Evolutionary conservation across 179 eudicot genomes (phyloP).

Genomic region (Gypsophila paniculata): DNA sequence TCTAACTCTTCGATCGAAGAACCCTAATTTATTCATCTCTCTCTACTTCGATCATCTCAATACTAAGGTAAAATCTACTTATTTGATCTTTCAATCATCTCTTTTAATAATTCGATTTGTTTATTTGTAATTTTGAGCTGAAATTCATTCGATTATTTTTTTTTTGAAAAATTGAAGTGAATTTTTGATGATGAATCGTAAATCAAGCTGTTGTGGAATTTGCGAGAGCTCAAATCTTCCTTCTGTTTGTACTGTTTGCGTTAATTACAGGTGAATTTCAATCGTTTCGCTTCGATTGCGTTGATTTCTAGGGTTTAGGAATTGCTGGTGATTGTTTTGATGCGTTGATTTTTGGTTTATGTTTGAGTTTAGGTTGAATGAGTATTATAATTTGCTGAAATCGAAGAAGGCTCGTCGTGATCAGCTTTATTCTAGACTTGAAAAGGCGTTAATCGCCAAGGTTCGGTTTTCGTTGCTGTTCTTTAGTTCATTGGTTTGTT

Average conservation of each 20-base stretch:
- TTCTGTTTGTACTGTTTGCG: conserved; percentile 69
- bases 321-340: too few species aligned
- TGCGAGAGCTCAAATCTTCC: conserved; percentile 76
- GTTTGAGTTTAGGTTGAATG: conserved; percentile 60
- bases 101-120: neutral
- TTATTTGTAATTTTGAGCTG: neutral
- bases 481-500: neutral
- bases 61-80: neutral
- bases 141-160: neutral
- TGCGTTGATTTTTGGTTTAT: conserved; percentile 12
- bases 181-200: conserved; percentile 34
- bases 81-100: neutral
- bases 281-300: neutral
- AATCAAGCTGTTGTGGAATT: conserved; percentile 52
- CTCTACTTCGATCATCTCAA: neutral
- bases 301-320: neutral
- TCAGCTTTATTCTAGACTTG: conserved; percentile 53
- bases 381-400: conserved; percentile 57
- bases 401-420: conserved; percentile 60
- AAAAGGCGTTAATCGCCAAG: conserved; percentile 67
- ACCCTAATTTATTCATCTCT: neutral
- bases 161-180: neutral
- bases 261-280: conserved; percentile 59
- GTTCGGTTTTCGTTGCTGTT: conserved; percentile 27
- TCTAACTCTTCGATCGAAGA: neutral